Conservation (phyloP, 75 land plant species). For the Selaginella moellendorffii region DNA sequence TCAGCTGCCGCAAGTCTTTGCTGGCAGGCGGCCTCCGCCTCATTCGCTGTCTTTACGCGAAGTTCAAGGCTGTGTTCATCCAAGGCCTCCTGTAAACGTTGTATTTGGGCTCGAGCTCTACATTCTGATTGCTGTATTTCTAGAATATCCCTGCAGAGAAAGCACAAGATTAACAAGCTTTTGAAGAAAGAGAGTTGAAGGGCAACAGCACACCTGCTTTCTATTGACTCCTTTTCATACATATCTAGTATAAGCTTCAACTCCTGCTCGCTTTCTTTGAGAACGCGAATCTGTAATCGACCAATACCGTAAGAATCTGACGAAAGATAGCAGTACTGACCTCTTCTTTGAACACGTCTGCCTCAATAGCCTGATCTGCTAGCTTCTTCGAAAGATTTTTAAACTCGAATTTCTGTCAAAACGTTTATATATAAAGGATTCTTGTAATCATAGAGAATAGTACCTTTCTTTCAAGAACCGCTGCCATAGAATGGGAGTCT, state of each 20-base stretch:
- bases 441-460: background rate
- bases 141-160: constrained; percentile 42
- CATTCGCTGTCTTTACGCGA: constrained; percentile 85
- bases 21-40: constrained; percentile 90
- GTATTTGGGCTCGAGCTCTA: constrained; percentile 74
- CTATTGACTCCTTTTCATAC: constrained; percentile 73
- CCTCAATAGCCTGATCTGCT: constrained; percentile 38
- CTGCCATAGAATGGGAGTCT: constrained; percentile 46
- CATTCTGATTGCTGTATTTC: constrained; percentile 69
- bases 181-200: too few species aligned
- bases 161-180: too few species aligned
- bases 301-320: background rate
- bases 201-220: constrained; percentile 61
- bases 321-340: constrained; percentile 18
- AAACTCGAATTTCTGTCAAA: constrained; percentile 42
- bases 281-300: constrained; percentile 34
- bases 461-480: constrained; percentile 65
- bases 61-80: constrained; percentile 78
- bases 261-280: constrained; percentile 56
- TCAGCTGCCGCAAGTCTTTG: constrained; percentile 84
- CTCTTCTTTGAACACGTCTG: constrained; percentile 41
- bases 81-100: constrained; percentile 59
- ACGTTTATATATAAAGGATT: background rate
- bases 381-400: constrained; percentile 35
- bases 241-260: constrained; percentile 73